Evolutionary conservation across 2,329 filamentous ascomycete genomes (phyloP).

Genomic region (Metarhizium humberi): DNA sequence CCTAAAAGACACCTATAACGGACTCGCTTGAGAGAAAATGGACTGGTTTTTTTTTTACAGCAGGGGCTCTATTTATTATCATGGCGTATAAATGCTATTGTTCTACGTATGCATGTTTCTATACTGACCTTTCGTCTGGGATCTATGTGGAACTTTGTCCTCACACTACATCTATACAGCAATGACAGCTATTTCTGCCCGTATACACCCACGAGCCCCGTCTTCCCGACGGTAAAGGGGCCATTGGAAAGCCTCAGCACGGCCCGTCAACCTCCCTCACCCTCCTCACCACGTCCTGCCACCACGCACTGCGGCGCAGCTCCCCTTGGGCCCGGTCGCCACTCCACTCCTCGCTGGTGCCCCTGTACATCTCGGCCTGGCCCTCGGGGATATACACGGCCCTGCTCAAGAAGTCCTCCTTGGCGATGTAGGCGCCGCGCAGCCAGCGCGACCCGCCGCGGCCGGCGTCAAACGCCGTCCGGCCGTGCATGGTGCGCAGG

Average conservation of each 20-base stretch:
- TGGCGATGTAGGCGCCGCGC: slow-evolving; percentile 72
- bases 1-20: too few species aligned
- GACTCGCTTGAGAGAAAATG: too few species aligned
- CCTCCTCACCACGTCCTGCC: slow-evolving; percentile 14
- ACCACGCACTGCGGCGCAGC: slow-evolving; percentile 18
- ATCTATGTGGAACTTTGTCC: too few species aligned
- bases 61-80: too few species aligned
- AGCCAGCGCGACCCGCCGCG: slow-evolving; percentile 65
- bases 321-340: slow-evolving; percentile 13
- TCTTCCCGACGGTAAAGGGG: too few species aligned
- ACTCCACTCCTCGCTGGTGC: slow-evolving; percentile 14
- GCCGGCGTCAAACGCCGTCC: slow-evolving; percentile 59
- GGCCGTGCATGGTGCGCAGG: slow-evolving; percentile 71
- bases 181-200: neutral
- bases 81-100: too few species aligned
- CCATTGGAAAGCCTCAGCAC: too few species aligned
- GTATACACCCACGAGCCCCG: neutral
- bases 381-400: slow-evolving; percentile 20
- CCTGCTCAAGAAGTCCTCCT: slow-evolving; percentile 32
- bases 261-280: slow-evolving; percentile 11
- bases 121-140: too few species aligned
- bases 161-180: too few species aligned
- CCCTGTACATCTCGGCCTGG: slow-evolving; percentile 16
- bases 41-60: too few species aligned
- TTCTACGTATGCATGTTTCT: too few species aligned